Evolutionary conservation across 331 rosid species (phyloP), one percentile per base, ranked within the genome.

Genomic region (Erythrophleum ivorense): DNA sequence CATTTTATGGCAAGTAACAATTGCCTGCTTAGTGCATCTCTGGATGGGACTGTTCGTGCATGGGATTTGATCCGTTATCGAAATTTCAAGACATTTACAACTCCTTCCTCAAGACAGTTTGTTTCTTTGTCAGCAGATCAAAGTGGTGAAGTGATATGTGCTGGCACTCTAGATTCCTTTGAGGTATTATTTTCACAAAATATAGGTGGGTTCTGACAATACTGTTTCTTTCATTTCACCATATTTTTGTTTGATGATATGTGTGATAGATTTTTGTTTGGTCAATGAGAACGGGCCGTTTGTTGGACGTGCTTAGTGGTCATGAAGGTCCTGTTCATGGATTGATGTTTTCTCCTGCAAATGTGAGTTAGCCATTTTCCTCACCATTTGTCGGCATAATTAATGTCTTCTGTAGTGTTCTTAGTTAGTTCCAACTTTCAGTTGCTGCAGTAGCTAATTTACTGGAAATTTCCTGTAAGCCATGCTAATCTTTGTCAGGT

Each of bases 301-400:
- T 94, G 85, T 85, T 91, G 92, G 98, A 96, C 72, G 83, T 88
- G 70, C 97, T 96, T 54, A 93, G 99, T 68, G 95, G 98, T 79
- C 99, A 96, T 78, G 99, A 91, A 88, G 98, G 97, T 69, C 97
- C 97, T 78, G 99, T 96, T 80, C 98, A 93, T 81, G 98, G 95
- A 52, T 83, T 96, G 85, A 79, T 81, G 82, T 96, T 96, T 88
- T 96, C 99, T 88, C 98, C 99, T 53, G 85, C 94, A 82, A 94
- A 85, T 88, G 99, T 95, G 81, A 90, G 98, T 91, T 76, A 33
- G 50, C 59, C 18, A 14, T 57, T 33, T 58, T 24, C 52, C 16
- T 29, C 18, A 33, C 34, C 75, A 46, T 34, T 58, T 78, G 29
- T 59, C 75, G 59, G 54, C 71, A 36, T 11, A 29, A 45, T 78